Evolutionary conservation across 176 grass and related monocot genomes (phyloP).

Genomic region (Cenchrus purpureus): DNA sequence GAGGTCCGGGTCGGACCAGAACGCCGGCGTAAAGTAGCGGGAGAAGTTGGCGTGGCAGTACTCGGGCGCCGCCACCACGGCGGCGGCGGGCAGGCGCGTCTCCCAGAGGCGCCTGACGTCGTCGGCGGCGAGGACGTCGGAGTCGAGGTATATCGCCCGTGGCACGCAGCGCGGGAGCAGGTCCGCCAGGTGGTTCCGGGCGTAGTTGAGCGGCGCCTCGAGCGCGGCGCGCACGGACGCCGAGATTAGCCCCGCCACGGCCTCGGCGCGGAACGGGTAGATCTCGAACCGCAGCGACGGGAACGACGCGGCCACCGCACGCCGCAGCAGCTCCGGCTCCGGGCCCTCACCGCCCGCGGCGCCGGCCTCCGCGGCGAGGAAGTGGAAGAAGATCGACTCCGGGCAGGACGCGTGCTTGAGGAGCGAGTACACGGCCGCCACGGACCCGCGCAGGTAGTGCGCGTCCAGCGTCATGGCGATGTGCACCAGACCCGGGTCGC

Average conservation of each 20-base stretch:
- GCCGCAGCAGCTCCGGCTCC: slow-evolving; percentile 44
- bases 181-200: slow-evolving; percentile 81
- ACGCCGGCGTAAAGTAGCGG: slow-evolving; percentile 82
- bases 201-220: slow-evolving; percentile 80
- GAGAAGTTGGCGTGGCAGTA: slow-evolving; percentile 98
- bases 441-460: slow-evolving; percentile 91
- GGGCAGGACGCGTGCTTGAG: slow-evolving; percentile 91
- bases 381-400: slow-evolving; percentile 80
- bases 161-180: slow-evolving; percentile 78
- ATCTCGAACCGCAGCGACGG: slow-evolving; percentile 83
- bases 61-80: slow-evolving; percentile 87
- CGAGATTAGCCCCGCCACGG: slow-evolving; percentile 73
- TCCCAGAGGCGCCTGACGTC: slow-evolving; percentile 75
- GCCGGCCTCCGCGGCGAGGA: slow-evolving; percentile 42
- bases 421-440: slow-evolving; percentile 87
- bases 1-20: slow-evolving; percentile 71
- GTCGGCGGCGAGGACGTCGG: slow-evolving; percentile 81
- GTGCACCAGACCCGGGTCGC: slow-evolving; percentile 73
- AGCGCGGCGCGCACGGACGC: slow-evolving; percentile 81
- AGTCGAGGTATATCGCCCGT: slow-evolving; percentile 91
- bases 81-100: slow-evolving; percentile 67
- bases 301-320: slow-evolving; percentile 61
- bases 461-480: slow-evolving; percentile 97
- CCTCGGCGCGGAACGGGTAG: slow-evolving; percentile 62
- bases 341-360: neutral